phyloP scores from a whole-genome alignment of 2,329 filamentous ascomycete species.

The Fusarium pilosicola region DNA sequence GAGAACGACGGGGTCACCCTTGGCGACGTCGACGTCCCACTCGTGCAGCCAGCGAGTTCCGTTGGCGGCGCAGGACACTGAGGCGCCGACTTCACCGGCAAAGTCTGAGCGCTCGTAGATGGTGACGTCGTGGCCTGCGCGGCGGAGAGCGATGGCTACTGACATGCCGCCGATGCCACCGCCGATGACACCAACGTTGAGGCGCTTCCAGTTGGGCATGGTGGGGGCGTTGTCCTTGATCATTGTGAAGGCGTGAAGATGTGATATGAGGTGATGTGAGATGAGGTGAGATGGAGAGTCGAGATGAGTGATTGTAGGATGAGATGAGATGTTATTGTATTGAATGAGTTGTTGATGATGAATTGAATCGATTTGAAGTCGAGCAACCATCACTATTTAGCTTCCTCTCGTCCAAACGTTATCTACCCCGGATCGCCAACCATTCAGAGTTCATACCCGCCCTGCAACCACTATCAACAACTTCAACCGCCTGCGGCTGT shows the following conservation, averaged over 20 bases:
- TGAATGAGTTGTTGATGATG: background rate
- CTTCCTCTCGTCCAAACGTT: constrained; percentile 3
- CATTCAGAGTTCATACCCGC: constrained; percentile 16
- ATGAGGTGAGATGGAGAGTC: background rate
- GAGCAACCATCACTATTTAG: constrained; percentile 33
- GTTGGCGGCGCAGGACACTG: constrained; percentile 75
- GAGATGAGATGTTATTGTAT: background rate
- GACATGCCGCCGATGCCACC: constrained; percentile 61
- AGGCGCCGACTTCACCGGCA: constrained; percentile 74
- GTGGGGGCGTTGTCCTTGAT: constrained; percentile 25
- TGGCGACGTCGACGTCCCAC: constrained; percentile 72
- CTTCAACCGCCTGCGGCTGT: constrained; percentile 16
- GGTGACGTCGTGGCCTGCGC: constrained; percentile 60
- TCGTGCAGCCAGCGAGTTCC: constrained; percentile 76
- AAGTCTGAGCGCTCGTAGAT: constrained; percentile 75
- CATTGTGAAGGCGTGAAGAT: constrained; percentile 1
- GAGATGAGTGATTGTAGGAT: background rate
- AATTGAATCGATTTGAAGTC: background rate
- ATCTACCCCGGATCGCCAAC: background rate
- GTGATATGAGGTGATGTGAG: background rate
- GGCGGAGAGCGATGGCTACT: constrained; percentile 57
- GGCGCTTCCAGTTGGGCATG: constrained; percentile 54
- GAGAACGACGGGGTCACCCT: constrained; percentile 73
- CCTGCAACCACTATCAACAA: background rate
- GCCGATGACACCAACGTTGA: constrained; percentile 57